These are phyloP conservation scores for Ogataea trehaloabstinens DNA, from an alignment of 805 yeast genomes.

Conservation along the genomic window DNA sequence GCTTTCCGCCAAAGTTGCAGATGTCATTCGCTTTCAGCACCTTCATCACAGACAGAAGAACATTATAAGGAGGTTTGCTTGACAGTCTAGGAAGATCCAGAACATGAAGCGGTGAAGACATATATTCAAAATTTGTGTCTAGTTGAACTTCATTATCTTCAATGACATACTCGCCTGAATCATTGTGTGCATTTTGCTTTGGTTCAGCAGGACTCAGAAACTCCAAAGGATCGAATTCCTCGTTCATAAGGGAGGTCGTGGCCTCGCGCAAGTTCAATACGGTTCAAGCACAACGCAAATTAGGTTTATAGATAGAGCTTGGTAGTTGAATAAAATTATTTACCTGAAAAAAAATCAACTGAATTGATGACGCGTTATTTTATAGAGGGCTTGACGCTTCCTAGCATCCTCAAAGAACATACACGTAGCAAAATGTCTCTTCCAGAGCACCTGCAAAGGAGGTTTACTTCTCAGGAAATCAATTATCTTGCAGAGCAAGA, in stretches of 20 bases:
- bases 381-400: too few species aligned
- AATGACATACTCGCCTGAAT: background rate
- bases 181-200: background rate
- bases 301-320: too few species aligned
- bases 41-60: slow-evolving; percentile 42
- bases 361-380: too few species aligned
- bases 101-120: too few species aligned
- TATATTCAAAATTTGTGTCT: too few species aligned
- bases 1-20: slow-evolving; percentile 43
- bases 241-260: background rate
- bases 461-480: slow-evolving; percentile 73
- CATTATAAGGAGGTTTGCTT: slow-evolving; percentile 44
- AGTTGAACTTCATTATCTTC: background rate
- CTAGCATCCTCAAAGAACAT: too few species aligned
- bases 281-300: too few species aligned
- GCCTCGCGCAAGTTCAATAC: too few species aligned
- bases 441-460: slow-evolving; percentile 50
- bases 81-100: slow-evolving; percentile 59
- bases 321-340: too few species aligned
- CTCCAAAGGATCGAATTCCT: slow-evolving; percentile 21
- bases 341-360: too few species aligned
- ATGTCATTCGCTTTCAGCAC: slow-evolving; percentile 49
- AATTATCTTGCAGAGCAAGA: slow-evolving; percentile 86
- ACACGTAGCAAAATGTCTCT: slow-evolving; percentile 50
- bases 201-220: slow-evolving; percentile 13